phyloP scores from a whole-genome alignment of 495 filamentous ascomycete species.

The Tricharina praecox region DNA sequence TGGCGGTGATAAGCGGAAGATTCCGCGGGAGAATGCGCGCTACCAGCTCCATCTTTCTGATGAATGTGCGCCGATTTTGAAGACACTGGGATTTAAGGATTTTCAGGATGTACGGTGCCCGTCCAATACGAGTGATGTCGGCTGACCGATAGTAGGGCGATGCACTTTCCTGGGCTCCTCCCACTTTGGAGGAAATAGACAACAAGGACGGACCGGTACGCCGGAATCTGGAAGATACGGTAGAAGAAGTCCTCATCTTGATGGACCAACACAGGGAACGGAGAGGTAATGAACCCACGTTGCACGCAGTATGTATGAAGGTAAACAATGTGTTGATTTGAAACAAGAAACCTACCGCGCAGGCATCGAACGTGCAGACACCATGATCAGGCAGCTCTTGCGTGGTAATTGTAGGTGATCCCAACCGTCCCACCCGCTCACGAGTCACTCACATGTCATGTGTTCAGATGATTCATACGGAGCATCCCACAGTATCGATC shows the following conservation, averaged over 20 bases:
- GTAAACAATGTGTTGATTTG: constrained; percentile 3
- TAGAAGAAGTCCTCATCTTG: constrained; percentile 23
- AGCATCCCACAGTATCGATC: constrained; percentile 10
- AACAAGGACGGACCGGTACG: constrained; percentile 6
- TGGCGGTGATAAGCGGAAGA: constrained; percentile 13
- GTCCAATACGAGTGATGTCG: neutral
- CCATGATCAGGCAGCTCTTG: constrained; percentile 10
- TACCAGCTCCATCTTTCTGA: constrained; percentile 14
- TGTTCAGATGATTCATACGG: constrained; percentile 14
- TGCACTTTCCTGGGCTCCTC: constrained; percentile 12
- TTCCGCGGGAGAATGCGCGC: constrained; percentile 13
- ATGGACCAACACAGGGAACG: constrained; percentile 15
- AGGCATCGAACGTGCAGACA: constrained; percentile 13
- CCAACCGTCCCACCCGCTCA: too few species aligned
- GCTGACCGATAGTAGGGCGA: neutral
- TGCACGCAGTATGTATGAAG: neutral
- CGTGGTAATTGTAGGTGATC: neutral
- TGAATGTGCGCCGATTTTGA: constrained; percentile 17
- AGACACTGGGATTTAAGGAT: constrained; percentile 11
- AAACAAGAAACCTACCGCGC: constrained; percentile 16
- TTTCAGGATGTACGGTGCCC: neutral
- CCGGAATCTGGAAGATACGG: constrained; percentile 14
- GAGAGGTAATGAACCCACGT: constrained; percentile 7
- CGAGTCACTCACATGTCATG: neutral
- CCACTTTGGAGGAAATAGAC: constrained; percentile 6